Evolutionary conservation across 768 basidiomycete genomes (phyloP).

Genomic region (Boletus speciosus): DNA sequence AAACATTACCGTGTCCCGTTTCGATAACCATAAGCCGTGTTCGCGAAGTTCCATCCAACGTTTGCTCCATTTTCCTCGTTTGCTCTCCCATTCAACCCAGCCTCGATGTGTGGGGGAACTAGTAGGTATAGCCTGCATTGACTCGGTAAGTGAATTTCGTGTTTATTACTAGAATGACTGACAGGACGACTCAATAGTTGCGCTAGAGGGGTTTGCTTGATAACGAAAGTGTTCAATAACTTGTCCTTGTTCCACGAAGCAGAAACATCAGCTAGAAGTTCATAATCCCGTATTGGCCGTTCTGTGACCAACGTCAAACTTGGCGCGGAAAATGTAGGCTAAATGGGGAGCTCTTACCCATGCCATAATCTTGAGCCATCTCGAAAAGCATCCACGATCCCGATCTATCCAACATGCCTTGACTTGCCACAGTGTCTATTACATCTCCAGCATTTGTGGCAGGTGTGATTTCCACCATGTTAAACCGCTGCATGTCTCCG

Average conservation of each 20-base stretch:
- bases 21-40: conserved; percentile 82
- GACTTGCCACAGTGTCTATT: conserved; percentile 56
- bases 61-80: conserved; percentile 94
- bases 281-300: conserved; percentile 85
- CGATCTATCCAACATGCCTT: conserved; percentile 62
- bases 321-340: neutral
- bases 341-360: conserved; percentile 55
- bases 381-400: conserved; percentile 90
- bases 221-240: conserved; percentile 72
- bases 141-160: conserved; percentile 43
- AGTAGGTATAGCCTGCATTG: conserved; percentile 45
- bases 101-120: conserved; percentile 44
- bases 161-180: conserved; percentile 30
- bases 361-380: conserved; percentile 85
- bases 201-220: conserved; percentile 71
- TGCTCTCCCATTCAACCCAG: conserved; percentile 85
- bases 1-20: conserved; percentile 75
- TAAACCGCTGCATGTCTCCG: conserved; percentile 70
- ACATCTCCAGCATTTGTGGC: conserved; percentile 73
- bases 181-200: conserved; percentile 57
- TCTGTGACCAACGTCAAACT: conserved; percentile 46
- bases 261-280: conserved; percentile 73
- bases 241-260: conserved; percentile 88
- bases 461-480: conserved; percentile 66
- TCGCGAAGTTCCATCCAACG: conserved; percentile 85